Base-by-base conservation (phyloP, 1,139 yeast genomes). In the Lodderomyces elongisporus region DNA sequence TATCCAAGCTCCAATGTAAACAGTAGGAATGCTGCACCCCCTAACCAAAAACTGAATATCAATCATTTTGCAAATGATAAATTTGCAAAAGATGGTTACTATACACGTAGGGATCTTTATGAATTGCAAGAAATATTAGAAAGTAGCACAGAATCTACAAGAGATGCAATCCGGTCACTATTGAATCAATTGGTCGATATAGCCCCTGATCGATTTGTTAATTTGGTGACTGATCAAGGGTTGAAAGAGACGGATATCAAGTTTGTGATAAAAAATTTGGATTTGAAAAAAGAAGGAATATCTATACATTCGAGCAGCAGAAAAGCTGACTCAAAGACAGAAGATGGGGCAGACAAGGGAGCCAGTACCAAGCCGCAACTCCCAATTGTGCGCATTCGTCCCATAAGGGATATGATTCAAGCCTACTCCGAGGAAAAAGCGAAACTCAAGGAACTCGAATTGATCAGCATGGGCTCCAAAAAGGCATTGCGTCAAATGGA, bases 391-490 rank as follows among this genome's bases (percentile, higher is more conserved):
- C n/a, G n/a, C n/a, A n/a, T n/a, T n/a, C 49, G 54, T 4, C 47
- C 49, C 10, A 47, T 51, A 4, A 43, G 36, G 17, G 66, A 62
- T 10, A 68, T 68, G 74, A 37, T 63, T 14, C 51, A 53, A 34
- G 36, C 37, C 1, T 65, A 62, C 39, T 44, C 58, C 3, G 60
- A 62, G 18, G 53, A 56, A 32, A 47, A 64, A 24, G 70, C 74
- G 0, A 48, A 45, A 4, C 33, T 44, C 17, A 57, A 55, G 32
- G 66, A 65, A 38, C 39, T 53, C 30, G 64, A 58, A 32, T 48
- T 68, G 16, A 43, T 66, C 28, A 50, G 52, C 23, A 43, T 47
- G 41, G 74, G 74, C 0, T 64, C 68, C 33, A 35, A 45, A 1
- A 51, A 60, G 13, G 66, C 67, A 3, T 45, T 51, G 33, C 54